Percentiles rank a stretch among this genome's conserved stretches.
phyloP scores from a whole-genome alignment of 345 rosid species.

The Eucalyptus regnans region DNA sequence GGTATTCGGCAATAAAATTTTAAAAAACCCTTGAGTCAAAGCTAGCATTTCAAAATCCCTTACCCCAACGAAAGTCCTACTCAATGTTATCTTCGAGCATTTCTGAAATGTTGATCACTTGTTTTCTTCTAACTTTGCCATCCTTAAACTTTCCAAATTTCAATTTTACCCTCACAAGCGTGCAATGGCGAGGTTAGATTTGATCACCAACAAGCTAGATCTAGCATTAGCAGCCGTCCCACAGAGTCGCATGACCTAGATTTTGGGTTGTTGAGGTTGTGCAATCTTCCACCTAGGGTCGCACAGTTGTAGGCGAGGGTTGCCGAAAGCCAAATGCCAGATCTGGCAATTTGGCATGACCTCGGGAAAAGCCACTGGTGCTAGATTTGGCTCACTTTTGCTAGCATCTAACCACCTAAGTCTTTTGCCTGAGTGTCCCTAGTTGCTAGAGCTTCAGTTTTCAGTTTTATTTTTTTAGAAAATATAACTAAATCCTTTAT shows the following conservation, averaged over 20 bases:
- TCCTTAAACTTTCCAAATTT: background rate
- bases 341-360: background rate
- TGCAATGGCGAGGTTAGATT: background rate
- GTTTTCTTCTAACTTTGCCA: background rate
- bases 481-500: background rate
- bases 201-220: background rate
- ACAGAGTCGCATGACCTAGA: accelerated
- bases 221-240: background rate
- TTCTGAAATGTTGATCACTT: background rate
- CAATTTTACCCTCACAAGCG: background rate
- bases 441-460: background rate
- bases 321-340: accelerated
- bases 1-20: too few species aligned
- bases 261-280: background rate
- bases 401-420: background rate
- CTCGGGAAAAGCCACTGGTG: accelerated
- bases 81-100: background rate
- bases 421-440: background rate
- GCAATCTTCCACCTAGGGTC: background rate
- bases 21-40: too few species aligned
- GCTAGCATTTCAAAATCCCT: background rate
- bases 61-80: background rate
- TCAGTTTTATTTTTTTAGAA: too few species aligned
- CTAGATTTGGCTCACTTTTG: background rate
- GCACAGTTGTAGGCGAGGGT: accelerated